phyloP scores from a whole-genome alignment of 768 basidiomycete species.

The Xanthoconium stramineum region DNA sequence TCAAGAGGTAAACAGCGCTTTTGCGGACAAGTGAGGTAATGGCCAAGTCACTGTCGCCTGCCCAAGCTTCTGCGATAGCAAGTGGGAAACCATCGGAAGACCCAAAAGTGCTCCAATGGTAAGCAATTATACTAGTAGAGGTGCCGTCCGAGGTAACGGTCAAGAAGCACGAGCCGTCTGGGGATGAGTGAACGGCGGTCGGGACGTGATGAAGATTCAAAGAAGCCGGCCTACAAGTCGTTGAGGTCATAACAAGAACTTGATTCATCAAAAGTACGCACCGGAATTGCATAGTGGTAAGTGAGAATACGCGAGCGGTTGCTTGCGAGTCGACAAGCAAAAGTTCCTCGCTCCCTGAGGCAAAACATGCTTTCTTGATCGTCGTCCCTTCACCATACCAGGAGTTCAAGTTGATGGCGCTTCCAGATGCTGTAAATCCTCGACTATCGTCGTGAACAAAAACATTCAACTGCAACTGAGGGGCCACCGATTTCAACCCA shows the following conservation, averaged over 20 bases:
- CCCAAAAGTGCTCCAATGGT: slow-evolving; percentile 61
- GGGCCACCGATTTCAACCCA: background rate
- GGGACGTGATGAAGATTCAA: slow-evolving; percentile 39
- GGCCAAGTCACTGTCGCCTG: slow-evolving; percentile 23
- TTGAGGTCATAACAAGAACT: background rate
- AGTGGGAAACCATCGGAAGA: slow-evolving; percentile 43
- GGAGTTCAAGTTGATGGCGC: slow-evolving; percentile 37
- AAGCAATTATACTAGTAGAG: slow-evolving; percentile 32
- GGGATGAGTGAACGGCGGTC: slow-evolving; percentile 39
- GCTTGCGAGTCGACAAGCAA: slow-evolving; percentile 44
- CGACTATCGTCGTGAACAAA: slow-evolving; percentile 49
- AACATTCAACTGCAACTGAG: slow-evolving; percentile 40
- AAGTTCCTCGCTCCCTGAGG: slow-evolving; percentile 51
- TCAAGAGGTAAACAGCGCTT: slow-evolving; percentile 41
- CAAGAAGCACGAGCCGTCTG: slow-evolving; percentile 55
- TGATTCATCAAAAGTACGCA: slow-evolving; percentile 18
- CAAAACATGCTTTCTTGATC: slow-evolving; percentile 42
- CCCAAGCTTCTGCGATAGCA: slow-evolving; percentile 26
- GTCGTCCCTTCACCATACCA: slow-evolving; percentile 44
- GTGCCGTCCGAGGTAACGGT: slow-evolving; percentile 24
- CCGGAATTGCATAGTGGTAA: slow-evolving; percentile 55
- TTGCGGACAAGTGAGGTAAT: slow-evolving; percentile 47
- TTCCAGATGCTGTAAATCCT: slow-evolving; percentile 41
- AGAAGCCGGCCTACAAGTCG: slow-evolving; percentile 40
- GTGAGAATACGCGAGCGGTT: slow-evolving; percentile 49